These are phyloP conservation scores for Ustilago trichophora DNA, from an alignment of 1,284 basidiomycete species.

Conservation along the genomic window DNA sequence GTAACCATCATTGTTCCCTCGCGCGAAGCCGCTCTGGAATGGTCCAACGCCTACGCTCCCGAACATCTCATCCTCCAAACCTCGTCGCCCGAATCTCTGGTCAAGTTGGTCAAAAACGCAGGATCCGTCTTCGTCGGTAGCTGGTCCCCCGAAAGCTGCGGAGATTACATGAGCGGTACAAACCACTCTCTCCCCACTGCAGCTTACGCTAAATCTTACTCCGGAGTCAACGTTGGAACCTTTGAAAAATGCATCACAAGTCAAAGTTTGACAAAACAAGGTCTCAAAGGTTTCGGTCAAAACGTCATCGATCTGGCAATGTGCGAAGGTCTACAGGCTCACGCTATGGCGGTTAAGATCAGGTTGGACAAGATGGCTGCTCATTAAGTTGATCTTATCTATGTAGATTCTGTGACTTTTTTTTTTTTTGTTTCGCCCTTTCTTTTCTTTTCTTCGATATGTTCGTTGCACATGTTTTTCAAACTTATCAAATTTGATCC, in stretches of 20 bases:
- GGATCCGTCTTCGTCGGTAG: slow-evolving; percentile 93
- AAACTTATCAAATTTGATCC: no score
- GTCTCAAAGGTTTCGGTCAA: slow-evolving; percentile 83
- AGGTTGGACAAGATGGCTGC: slow-evolving; percentile 57
- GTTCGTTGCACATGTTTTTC: no score
- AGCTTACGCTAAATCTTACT: slow-evolving; percentile 97
- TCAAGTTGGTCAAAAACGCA: slow-evolving; percentile 67
- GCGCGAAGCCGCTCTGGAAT: slow-evolving; percentile 80
- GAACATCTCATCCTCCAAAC: slow-evolving; percentile 71
- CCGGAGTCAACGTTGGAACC: slow-evolving; percentile 93
- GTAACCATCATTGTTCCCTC: slow-evolving; percentile 81
- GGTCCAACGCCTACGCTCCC: slow-evolving; percentile 93
- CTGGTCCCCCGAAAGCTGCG: slow-evolving; percentile 82
- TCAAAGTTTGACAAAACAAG: slow-evolving; percentile 84
- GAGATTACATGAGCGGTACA: slow-evolving; percentile 97
- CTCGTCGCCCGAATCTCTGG: slow-evolving; percentile 45
- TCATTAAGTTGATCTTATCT: no score
- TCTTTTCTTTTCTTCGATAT: no score
- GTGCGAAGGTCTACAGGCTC: slow-evolving; percentile 92
- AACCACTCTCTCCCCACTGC: slow-evolving; percentile 81
- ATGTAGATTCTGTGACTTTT: no score
- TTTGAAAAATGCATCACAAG: slow-evolving; percentile 99
- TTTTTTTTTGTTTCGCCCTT: no score
- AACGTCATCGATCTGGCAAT: slow-evolving; percentile 90
- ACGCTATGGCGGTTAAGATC: slow-evolving; percentile 73